Percentiles rank a stretch among this genome's conserved stretches.
These are phyloP conservation scores for Metschnikowia anglica DNA, from an alignment of 805 yeast species.

Conservation along the genomic window DNA sequence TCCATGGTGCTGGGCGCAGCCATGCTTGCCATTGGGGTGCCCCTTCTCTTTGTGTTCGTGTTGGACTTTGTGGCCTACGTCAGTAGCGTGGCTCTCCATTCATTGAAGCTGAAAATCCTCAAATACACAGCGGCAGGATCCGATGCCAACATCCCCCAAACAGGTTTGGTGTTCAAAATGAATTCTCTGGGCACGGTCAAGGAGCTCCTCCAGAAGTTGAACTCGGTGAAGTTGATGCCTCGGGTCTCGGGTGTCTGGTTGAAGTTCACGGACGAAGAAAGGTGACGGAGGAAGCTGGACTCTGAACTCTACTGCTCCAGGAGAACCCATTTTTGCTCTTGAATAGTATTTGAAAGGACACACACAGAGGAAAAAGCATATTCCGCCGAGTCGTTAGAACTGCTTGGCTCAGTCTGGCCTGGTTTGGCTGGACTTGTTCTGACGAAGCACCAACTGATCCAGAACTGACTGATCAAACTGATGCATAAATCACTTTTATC, in stretches of 20 bases:
- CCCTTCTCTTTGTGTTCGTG: constrained; percentile 1
- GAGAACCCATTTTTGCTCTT: too few relatives aligned
- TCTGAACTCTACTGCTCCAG: neutral
- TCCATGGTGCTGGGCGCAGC: constrained; percentile 8
- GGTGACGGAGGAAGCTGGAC: neutral
- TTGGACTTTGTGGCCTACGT: constrained; percentile 6
- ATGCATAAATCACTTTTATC: too few relatives aligned
- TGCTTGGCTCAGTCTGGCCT: too few relatives aligned
- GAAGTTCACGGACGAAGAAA: constrained; percentile 7
- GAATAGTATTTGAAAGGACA: neutral
- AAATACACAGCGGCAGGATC: too few relatives aligned
- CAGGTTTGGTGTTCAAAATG: constrained; percentile 4
- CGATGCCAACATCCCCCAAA: neutral
- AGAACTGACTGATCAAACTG: too few relatives aligned
- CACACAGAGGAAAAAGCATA: too few relatives aligned
- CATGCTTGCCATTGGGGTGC: constrained; percentile 5
- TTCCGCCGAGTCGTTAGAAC: too few relatives aligned
- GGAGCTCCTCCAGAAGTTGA: constrained; percentile 1
- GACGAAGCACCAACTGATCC: too few relatives aligned
- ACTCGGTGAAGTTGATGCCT: neutral
- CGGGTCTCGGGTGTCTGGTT: constrained; percentile 7
- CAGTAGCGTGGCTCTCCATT: constrained; percentile 3
- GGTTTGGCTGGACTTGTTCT: too few relatives aligned
- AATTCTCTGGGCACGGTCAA: constrained; percentile 3
- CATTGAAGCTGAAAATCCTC: neutral